phyloP scores from a whole-genome alignment of 768 basidiomycete genomes.

The Russula brevipes region DNA sequence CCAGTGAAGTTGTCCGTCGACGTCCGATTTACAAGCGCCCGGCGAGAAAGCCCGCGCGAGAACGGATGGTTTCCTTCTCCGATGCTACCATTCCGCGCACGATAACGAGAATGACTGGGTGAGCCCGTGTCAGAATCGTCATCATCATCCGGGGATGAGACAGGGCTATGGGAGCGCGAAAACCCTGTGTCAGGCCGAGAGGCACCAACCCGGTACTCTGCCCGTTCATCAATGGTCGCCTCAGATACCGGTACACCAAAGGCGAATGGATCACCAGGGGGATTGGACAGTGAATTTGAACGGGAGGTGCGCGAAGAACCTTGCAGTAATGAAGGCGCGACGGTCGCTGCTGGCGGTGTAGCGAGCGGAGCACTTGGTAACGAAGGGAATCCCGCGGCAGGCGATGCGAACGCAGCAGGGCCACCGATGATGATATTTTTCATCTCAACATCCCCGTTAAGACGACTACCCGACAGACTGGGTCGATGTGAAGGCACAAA shows the following conservation, averaged over 20 bases:
- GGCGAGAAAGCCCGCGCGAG: slow-evolving; percentile 10
- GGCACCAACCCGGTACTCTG: slow-evolving; percentile 22
- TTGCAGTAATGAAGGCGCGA: slow-evolving; percentile 23
- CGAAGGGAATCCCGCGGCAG: slow-evolving; percentile 34
- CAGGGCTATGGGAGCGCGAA: slow-evolving; percentile 25
- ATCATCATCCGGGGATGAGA: slow-evolving; percentile 34
- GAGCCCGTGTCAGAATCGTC: slow-evolving; percentile 32
- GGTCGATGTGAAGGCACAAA: slow-evolving; percentile 30
- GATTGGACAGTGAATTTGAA: slow-evolving; percentile 33
- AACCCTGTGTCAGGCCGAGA: slow-evolving; percentile 29
- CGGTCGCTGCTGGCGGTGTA: slow-evolving; percentile 22
- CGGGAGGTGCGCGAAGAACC: slow-evolving; percentile 29
- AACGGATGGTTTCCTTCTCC: slow-evolving; percentile 13
- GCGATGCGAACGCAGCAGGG: slow-evolving; percentile 23
- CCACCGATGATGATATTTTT: slow-evolving; percentile 18
- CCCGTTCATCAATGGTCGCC: slow-evolving; percentile 28
- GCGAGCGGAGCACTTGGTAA: slow-evolving; percentile 24
- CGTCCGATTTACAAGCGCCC: slow-evolving; percentile 24
- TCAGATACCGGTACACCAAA: slow-evolving; percentile 28
- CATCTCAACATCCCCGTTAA: slow-evolving; percentile 24
- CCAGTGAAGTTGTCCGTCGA: slow-evolving; percentile 29
- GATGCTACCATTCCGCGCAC: slow-evolving; percentile 17
- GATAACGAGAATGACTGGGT: slow-evolving; percentile 28
- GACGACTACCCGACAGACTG: slow-evolving; percentile 29
- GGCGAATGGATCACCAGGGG: slow-evolving; percentile 31